Evolutionary conservation across 176 grass and related monocot species (phyloP).

Genomic region (Guadua angustifolia): DNA sequence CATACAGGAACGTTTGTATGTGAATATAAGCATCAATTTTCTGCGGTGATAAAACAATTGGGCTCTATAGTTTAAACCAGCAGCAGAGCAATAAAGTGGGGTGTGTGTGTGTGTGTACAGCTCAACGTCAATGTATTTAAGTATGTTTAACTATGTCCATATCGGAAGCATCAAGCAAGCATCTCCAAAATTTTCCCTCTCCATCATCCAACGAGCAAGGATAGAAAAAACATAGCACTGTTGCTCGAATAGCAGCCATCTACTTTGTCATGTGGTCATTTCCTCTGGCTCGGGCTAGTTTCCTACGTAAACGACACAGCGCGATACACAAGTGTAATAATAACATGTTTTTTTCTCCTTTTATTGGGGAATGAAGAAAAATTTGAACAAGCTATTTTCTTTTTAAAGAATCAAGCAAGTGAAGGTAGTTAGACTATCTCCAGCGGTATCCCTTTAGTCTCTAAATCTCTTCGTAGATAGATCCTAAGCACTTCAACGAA

Average conservation of each 20-base stretch:
- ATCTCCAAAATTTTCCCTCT: background rate
- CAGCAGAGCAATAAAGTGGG: background rate
- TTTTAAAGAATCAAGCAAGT: background rate
- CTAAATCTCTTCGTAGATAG: no score
- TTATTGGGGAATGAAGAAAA: no score
- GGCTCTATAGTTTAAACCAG: background rate
- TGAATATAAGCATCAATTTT: slow-evolving; percentile 44
- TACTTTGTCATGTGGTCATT: background rate
- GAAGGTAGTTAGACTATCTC: no score
- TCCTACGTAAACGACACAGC: background rate
- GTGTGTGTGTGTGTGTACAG: background rate
- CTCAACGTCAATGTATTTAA: no score
- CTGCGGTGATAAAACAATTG: slow-evolving; percentile 33
- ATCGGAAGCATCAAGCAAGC: no score
- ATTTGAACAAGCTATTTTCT: background rate
- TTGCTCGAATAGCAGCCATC: background rate
- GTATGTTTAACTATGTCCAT: no score
- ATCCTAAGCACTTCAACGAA: no score
- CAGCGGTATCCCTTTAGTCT: no score
- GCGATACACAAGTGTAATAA: background rate
- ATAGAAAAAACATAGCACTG: background rate
- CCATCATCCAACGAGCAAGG: background rate
- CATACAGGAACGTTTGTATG: slow-evolving; percentile 19
- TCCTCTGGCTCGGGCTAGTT: no score
- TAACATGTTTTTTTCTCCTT: no score